Evolutionary conservation across 306 rosid genomes (phyloP).

Genomic region (cucumber (Cucumis sativus)): Cucumber_9930_V3 NC_026661.2:13166501-13167000

Average conservation of each 20-base stretch:
- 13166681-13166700: constrained; percentile 46
- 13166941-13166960: constrained; percentile 21
- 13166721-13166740: constrained; percentile 52
- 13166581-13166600: not conserved
- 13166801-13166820: not conserved
- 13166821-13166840: not conserved
- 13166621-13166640: constrained; percentile 44
- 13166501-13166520: constrained; percentile 86
- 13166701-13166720: constrained; percentile 61
- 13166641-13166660: constrained; percentile 29
- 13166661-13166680: constrained; percentile 47
- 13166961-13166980: not conserved
- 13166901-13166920: constrained; percentile 37
- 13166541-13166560: not conserved
- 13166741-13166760: constrained; percentile 45
- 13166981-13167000: not conserved
- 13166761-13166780: constrained; percentile 40
- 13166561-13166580: not conserved
- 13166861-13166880: not conserved
- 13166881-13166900: not conserved
- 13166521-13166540: constrained; percentile 24
- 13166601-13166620: not conserved
- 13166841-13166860: not conserved
- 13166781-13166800: constrained; percentile 46
- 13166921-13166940: constrained; percentile 26